Evolutionary conservation across 1,284 basidiomycete species (phyloP).

Genomic region (Papiliotrema fonsecae): DNA sequence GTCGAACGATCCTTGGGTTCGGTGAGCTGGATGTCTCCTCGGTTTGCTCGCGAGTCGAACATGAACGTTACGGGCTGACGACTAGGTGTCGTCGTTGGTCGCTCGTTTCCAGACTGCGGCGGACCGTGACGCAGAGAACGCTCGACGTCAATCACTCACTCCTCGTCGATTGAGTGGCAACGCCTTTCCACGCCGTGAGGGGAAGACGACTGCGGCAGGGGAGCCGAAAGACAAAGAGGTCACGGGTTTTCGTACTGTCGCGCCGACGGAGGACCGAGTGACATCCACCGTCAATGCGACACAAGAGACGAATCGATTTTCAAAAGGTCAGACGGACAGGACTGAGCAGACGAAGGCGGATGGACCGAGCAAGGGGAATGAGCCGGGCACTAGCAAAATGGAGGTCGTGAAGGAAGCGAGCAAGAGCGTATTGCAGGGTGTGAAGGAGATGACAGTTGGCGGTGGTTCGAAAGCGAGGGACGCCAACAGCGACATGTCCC

Average conservation of each 20-base stretch:
- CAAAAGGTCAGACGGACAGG: not conserved
- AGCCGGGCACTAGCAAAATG: not conserved
- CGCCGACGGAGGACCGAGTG: not conserved
- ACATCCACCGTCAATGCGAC: too few species aligned
- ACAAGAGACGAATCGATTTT: too few species aligned
- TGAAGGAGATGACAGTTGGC: constrained; percentile 9
- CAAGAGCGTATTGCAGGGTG: not conserved
- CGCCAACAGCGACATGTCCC: constrained; percentile 4
- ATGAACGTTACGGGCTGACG: not conserved
- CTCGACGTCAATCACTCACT: constrained; percentile 10
- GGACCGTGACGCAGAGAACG: constrained; percentile 19
- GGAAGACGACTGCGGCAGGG: not conserved
- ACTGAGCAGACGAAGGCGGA: not conserved
- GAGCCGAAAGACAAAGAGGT: not conserved
- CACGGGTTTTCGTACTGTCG: not conserved
- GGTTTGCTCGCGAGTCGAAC: too few species aligned
- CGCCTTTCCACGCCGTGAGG: not conserved
- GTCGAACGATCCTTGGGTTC: constrained; percentile 32
- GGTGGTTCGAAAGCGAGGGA: constrained; percentile 2
- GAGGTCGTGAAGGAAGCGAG: constrained; percentile 4
- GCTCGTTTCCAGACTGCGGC: constrained; percentile 35
- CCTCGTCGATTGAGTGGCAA: constrained; percentile 1
- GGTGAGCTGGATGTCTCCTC: constrained; percentile 9
- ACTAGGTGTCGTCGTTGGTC: constrained; percentile 31
- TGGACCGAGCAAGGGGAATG: not conserved